Conservation (phyloP, 2,329 filamentous ascomycete species). For the Shiraia bambusicola region DNA sequence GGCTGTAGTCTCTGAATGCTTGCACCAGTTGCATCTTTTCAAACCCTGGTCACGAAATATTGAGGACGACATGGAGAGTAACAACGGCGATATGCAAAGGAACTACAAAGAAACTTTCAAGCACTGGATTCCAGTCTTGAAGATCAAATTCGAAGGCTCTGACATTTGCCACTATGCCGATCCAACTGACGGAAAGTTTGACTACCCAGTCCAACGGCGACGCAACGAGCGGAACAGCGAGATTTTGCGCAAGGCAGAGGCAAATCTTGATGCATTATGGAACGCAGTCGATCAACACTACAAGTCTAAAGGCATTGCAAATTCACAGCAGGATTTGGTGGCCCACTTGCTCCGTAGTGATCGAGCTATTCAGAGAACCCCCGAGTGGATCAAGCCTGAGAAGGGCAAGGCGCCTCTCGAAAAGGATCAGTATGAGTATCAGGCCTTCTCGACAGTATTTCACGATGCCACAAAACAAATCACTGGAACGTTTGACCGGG, state of each 20-base stretch:
- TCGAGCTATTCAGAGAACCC: slow-evolving; percentile 51
- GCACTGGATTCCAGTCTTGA: slow-evolving; percentile 5
- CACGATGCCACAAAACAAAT: slow-evolving; percentile 9
- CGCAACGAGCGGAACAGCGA: slow-evolving; percentile 50
- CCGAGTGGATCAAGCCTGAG: slow-evolving; percentile 49
- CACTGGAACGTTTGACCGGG: slow-evolving; percentile 8
- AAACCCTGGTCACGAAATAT: slow-evolving; percentile 53
- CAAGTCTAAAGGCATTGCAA: slow-evolving; percentile 3
- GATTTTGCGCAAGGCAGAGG: slow-evolving; percentile 51
- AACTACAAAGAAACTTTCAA: slow-evolving; percentile 5
- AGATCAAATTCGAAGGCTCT: slow-evolving; percentile 8
- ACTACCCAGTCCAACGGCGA: slow-evolving; percentile 53
- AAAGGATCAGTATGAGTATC: slow-evolving; percentile 5
- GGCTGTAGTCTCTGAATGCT: slow-evolving; percentile 49
- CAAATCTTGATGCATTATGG: slow-evolving; percentile 52
- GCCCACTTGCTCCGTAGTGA: slow-evolving; percentile 24
- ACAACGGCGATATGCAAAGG: slow-evolving; percentile 2
- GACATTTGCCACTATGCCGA: slow-evolving; percentile 17
- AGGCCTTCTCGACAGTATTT: slow-evolving; percentile 11
- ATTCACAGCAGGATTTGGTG: slow-evolving; percentile 11
- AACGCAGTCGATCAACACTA: slow-evolving; percentile 36
- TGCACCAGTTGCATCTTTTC: slow-evolving; percentile 50
- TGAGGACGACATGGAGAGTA: slow-evolving; percentile 24
- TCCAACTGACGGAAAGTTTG: slow-evolving; percentile 46
- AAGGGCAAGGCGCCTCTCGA: slow-evolving; percentile 2